phyloP scores from a whole-genome alignment of 2,329 filamentous ascomycete species.

The Cadophora sp. region DNA sequence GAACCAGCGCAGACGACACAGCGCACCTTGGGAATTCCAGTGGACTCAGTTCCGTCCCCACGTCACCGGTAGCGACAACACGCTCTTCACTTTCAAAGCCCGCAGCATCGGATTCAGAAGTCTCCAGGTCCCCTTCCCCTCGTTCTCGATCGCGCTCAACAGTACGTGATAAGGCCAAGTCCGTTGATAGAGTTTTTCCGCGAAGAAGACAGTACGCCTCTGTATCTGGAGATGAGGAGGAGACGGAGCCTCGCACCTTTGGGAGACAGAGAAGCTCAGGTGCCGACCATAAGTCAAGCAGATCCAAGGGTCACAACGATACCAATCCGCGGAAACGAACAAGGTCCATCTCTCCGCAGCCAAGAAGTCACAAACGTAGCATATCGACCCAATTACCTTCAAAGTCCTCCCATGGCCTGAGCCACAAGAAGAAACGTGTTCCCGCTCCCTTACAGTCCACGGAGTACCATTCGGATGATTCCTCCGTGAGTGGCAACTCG shows the following conservation, averaged over 20 bases:
- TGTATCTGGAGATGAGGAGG: slow-evolving; percentile 41
- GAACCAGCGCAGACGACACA: slow-evolving; percentile 34
- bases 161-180: slow-evolving; percentile 46
- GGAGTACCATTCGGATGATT: slow-evolving; percentile 73
- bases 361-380: slow-evolving; percentile 66
- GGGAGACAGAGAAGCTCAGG: slow-evolving; percentile 38
- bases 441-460: slow-evolving; percentile 66
- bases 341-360: slow-evolving; percentile 64
- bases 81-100: slow-evolving; percentile 43
- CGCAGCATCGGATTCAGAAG: slow-evolving; percentile 62
- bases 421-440: slow-evolving; percentile 65
- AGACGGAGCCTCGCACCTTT: slow-evolving; percentile 29
- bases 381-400: slow-evolving; percentile 67
- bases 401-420: slow-evolving; percentile 60
- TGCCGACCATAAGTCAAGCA: slow-evolving; percentile 34
- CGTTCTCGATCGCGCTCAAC: slow-evolving; percentile 32
- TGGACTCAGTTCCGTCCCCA: slow-evolving; percentile 64
- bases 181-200: slow-evolving; percentile 41
- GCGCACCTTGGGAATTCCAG: slow-evolving; percentile 50
- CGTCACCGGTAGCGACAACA: slow-evolving; percentile 53
- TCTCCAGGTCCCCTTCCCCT: slow-evolving; percentile 43
- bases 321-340: slow-evolving; percentile 36
- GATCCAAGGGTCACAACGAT: slow-evolving; percentile 34
- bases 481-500: slow-evolving; percentile 65
- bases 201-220: slow-evolving; percentile 51